phyloP scores from a whole-genome alignment of 192 early-diverging fungal genomes.

The Backusella tarrabulga region DNA sequence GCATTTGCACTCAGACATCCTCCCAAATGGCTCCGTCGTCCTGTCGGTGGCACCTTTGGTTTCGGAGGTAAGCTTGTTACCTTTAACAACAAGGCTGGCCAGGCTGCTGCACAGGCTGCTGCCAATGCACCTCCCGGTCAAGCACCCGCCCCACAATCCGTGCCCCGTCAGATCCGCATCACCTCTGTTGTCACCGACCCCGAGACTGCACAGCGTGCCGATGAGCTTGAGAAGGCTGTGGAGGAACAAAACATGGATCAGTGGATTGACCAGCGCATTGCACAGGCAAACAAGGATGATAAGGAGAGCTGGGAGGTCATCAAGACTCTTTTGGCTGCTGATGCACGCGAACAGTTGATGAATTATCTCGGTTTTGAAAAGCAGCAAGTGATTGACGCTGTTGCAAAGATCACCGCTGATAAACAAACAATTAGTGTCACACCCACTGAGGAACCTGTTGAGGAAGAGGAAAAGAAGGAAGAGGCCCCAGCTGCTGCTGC shows the following conservation, averaged over 20 bases:
- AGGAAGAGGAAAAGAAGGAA: slow-evolving; percentile 12
- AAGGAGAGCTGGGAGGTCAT: slow-evolving; percentile 78
- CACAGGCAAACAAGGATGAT: slow-evolving; percentile 29
- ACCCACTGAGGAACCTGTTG: neutral
- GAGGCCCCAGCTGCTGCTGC: neutral
- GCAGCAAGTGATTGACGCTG: slow-evolving; percentile 58
- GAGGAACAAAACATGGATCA: slow-evolving; percentile 40
- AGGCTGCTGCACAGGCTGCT: slow-evolving; percentile 28
- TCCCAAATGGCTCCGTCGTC: slow-evolving; percentile 93
- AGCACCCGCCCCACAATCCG: slow-evolving; percentile 29
- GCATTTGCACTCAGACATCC: slow-evolving; percentile 74
- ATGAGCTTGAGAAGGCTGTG: slow-evolving; percentile 71
- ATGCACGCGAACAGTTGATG: slow-evolving; percentile 78
- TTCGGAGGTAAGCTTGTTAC: slow-evolving; percentile 88
- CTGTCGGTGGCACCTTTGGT: slow-evolving; percentile 82
- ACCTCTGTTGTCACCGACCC: slow-evolving; percentile 70
- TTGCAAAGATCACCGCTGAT: slow-evolving; percentile 46
- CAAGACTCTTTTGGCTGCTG: slow-evolving; percentile 76
- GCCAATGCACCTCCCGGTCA: slow-evolving; percentile 37
- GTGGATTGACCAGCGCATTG: slow-evolving; percentile 44
- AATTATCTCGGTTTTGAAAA: slow-evolving; percentile 90
- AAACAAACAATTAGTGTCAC: slow-evolving; percentile 19
- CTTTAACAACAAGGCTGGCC: slow-evolving; percentile 60
- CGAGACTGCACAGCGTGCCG: slow-evolving; percentile 63
- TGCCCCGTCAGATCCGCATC: slow-evolving; percentile 56